phyloP scores from a whole-genome alignment of 148 eudicot species.

The Vaccinium myrtillus region DNA sequence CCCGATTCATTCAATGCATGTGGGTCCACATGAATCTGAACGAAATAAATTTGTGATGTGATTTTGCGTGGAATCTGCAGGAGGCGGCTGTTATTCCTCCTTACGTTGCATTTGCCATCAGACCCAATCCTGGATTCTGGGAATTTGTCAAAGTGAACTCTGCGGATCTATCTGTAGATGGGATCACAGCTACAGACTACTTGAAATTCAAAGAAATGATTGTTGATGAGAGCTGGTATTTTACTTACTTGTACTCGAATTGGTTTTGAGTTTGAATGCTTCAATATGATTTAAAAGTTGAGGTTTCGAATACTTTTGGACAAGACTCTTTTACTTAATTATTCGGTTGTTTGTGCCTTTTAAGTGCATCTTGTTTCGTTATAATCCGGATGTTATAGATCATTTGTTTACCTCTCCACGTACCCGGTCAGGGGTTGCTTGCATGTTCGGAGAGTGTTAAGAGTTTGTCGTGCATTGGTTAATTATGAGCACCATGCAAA shows the following conservation, averaged over 20 bases:
- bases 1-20: too few relatives aligned
- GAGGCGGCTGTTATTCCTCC: slow-evolving; percentile 98
- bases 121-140: slow-evolving; percentile 89
- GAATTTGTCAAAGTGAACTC: slow-evolving; percentile 79
- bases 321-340: not conserved
- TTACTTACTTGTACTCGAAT: not conserved
- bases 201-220: slow-evolving; percentile 75
- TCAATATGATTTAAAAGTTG: not conserved
- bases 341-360: not conserved
- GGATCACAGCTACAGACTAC: slow-evolving; percentile 65
- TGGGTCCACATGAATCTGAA: too few relatives aligned
- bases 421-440: too few relatives aligned
- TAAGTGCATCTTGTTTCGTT: not conserved
- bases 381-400: not conserved
- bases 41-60: too few relatives aligned
- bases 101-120: slow-evolving; percentile 69
- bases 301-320: not conserved
- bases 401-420: not conserved
- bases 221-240: slow-evolving; percentile 68
- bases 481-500: not conserved
- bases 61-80: slow-evolving; percentile 33
- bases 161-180: slow-evolving; percentile 66
- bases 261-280: not conserved
- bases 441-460: too few relatives aligned
- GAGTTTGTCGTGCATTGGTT: too few relatives aligned